A percentile compares a stretch with the other conserved stretches of the same genome.
Evolutionary conservation across 805 yeast species (phyloP).

Genomic region (Candida parachauliodes): DNA sequence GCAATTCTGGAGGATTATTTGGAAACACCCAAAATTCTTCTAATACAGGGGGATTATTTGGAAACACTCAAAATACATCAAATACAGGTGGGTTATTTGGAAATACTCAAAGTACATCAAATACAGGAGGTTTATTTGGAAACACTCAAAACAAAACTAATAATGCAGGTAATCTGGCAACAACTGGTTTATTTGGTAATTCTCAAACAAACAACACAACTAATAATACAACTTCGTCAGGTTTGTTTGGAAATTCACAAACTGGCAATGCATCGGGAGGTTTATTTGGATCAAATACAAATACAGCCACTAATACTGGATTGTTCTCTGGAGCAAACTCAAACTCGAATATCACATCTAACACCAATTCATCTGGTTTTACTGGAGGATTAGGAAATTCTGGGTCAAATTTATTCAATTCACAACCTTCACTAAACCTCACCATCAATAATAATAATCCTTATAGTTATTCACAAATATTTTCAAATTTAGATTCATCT

Average conservation of each 20-base stretch:
- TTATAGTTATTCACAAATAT: constrained; percentile 25
- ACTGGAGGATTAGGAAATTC: constrained; percentile 22
- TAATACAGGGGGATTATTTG: constrained; percentile 20
- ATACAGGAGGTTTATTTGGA: constrained; percentile 22
- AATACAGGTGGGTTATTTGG: constrained; percentile 22
- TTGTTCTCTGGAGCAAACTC: constrained; percentile 10
- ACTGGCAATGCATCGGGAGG: constrained; percentile 17
- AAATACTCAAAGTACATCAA: constrained; percentile 7
- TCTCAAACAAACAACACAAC: constrained; percentile 7
- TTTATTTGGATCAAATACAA: constrained; percentile 15
- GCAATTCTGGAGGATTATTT: constrained; percentile 11
- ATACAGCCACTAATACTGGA: constrained; percentile 6
- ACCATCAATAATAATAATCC: constrained; percentile 20
- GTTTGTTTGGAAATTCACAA: constrained; percentile 16
- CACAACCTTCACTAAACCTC: constrained; percentile 7
- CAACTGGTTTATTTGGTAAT: constrained; percentile 21
- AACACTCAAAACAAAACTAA: constrained; percentile 8
- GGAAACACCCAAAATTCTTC: constrained; percentile 12
- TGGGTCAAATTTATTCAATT: constrained; percentile 5
- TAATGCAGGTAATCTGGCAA: constrained; percentile 13
- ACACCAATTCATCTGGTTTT: constrained; percentile 15
- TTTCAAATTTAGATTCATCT: constrained; percentile 18
- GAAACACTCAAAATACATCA: constrained; percentile 12
- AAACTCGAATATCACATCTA: neutral
- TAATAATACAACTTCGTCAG: constrained; percentile 6